Evolutionary conservation across 139 green algal genomes (phyloP), one percentile per base, ranked within the genome.

Genomic region (Tetradesmus lagerheimii): DNA sequence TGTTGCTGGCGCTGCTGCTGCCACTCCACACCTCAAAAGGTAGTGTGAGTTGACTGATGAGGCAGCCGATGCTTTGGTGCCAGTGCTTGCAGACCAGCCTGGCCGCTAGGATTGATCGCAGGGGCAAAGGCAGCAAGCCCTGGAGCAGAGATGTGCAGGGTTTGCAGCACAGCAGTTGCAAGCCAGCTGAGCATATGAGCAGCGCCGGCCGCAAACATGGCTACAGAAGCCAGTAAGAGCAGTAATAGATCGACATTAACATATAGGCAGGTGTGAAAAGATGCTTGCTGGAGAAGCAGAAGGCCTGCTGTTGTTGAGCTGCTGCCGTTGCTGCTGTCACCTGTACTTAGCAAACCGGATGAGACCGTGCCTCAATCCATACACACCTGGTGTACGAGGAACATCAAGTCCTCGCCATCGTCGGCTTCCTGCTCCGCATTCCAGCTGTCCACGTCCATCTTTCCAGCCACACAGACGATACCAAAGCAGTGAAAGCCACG

Each of bases 71-170:
- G 23, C 39, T 45, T 14, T 25, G 25, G 18, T 35, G 20, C 80
- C 80, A 85, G 43, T 39, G 37, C 76, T 82, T 82, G 76, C 76
- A 82, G 15, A 82, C 76, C 14, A 82, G 76, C 43, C 80, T 25
- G 29, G 43, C 80, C 41, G 45, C 45, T 23, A 85, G 43, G 27
- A 67, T 27, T 4, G 39, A 39, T 1, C 31, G 41, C 20, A 67
- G 45, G 39, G 80, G 43, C 29, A 85, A 41, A 8, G 80, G 80
- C 43, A 85, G 11, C 23, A 85, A 11, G 27, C 80, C 80, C 45
- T 85, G 37, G 27, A 15, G 39, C 25, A 31, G 38, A 29, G 12
- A 23, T 31, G 77, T 83, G 77, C 18, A 75, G 20, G 18, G 29
- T 75, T 75, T 35, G 64, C 29, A 35, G 64, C 5, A 35, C 9